These are phyloP conservation scores for Aciculosporium take DNA, from an alignment of 2,329 filamentous ascomycete species.

Conservation along the genomic window DNA sequence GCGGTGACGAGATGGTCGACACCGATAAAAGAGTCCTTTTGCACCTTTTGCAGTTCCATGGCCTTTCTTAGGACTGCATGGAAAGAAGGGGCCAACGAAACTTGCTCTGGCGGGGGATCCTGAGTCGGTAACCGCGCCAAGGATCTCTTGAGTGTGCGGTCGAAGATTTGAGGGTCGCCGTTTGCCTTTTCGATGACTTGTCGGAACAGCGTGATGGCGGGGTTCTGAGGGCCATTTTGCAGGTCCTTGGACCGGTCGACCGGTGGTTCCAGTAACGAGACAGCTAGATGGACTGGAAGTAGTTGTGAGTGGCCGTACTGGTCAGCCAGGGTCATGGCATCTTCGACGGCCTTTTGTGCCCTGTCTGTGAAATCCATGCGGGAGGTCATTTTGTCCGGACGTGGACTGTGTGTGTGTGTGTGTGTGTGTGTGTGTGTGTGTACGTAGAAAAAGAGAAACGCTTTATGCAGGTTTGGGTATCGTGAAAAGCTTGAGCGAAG, in stretches of 20 bases:
- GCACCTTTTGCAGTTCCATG: constrained; percentile 85
- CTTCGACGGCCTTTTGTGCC: constrained; percentile 77
- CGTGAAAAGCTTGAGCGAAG: neutral
- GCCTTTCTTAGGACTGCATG: constrained; percentile 71
- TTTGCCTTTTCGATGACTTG: constrained; percentile 90
- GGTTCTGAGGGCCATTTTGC: constrained; percentile 54
- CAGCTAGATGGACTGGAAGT: constrained; percentile 76
- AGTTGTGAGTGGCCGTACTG: constrained; percentile 88
- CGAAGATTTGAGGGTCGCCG: constrained; percentile 79
- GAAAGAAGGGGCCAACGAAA: constrained; percentile 70
- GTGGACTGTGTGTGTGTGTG: neutral
- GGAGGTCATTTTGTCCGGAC: constrained; percentile 44
- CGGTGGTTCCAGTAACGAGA: constrained; percentile 63
- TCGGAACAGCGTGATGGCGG: constrained; percentile 66
- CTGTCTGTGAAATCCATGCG: constrained; percentile 88
- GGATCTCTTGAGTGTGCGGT: constrained; percentile 78
- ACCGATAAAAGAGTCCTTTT: constrained; percentile 89
- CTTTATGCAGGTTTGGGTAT: neutral
- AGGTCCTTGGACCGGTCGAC: constrained; percentile 69
- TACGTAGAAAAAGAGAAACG: no score
- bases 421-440: neutral
- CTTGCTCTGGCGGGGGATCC: constrained; percentile 82
- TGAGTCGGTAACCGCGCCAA: constrained; percentile 86
- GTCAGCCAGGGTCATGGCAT: constrained; percentile 75
- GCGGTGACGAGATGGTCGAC: constrained; percentile 88